Evolutionary conservation across 805 yeast species (phyloP), one percentile per base, ranked within the genome.

Genomic region (Helenozyma baotianmanensis): DNA sequence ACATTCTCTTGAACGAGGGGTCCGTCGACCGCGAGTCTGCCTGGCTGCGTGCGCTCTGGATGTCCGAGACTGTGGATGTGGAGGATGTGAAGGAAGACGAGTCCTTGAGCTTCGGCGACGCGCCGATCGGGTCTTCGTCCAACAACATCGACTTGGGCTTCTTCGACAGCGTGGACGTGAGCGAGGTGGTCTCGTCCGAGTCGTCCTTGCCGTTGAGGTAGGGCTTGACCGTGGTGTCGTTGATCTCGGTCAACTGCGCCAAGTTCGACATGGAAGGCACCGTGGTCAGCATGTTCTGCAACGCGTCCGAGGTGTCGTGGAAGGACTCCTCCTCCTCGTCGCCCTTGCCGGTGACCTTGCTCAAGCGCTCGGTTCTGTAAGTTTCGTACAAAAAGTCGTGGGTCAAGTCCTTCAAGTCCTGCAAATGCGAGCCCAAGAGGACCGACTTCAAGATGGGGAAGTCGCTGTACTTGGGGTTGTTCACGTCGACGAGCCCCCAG

Each of bases 391-490:
- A 60, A 58, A 78, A 68, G 47, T 78, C 84, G 48, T 82, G 87
- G 18, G 94, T 85, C 38, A 82, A 66, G 50, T 84, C 94, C 60
- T 83, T 82, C 51, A 83, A 75, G 50, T 83, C 92, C 53, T 79
- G 82, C 45, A 84, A 64, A 54, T 86, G 95, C n/a, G 89, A 75
- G 6, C 94, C 94, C 51, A 85, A 75, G 25, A 85, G 55, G 3
- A 83, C 90, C 29, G 80, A 72, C 42, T 81, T 78, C 49, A 85
- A 62, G 12, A 74, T 53, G 7, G 77, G 58, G 53, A 77, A 76
- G 49, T 77, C 82, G 24, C 75, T 65, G 47, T 60, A 61, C 28
- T 58, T 62, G 13, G 78, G 66, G 51, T 77, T 71, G 50, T 66
- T 66, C 36, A 75, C 72, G 50, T 75, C 78, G 32, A 75, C 70